phyloP scores from a whole-genome alignment of 1,284 basidiomycete species.

The Mycosarcoma maydis region DNA sequence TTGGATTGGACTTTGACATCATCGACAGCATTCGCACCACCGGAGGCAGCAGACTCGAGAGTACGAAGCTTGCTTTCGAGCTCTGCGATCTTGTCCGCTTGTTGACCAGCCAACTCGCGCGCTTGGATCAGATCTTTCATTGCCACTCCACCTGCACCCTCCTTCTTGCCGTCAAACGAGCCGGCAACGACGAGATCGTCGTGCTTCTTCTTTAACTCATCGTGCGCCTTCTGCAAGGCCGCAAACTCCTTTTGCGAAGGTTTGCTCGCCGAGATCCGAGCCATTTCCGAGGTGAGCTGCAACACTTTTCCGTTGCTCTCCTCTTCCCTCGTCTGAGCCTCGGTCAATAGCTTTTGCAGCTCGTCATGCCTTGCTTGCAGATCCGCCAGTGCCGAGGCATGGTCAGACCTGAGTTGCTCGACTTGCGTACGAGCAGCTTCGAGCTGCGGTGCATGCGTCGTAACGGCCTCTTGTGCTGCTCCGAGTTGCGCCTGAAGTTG shows the following conservation, averaged over 20 bases:
- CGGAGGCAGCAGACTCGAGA: not conserved
- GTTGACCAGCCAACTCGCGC: conserved; percentile 6
- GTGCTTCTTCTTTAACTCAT: conserved; percentile 40
- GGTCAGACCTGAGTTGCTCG: conserved; percentile 23
- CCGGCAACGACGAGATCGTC: conserved; percentile 13
- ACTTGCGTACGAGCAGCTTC: conserved; percentile 17
- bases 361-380: conserved; percentile 20
- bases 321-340: conserved; percentile 17
- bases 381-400: conserved; percentile 18
- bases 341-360: conserved; percentile 9
- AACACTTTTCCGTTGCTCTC: conserved; percentile 26
- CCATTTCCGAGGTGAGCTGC: conserved; percentile 37
- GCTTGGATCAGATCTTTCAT: conserved; percentile 34
- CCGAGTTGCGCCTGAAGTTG: conserved; percentile 13
- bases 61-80: conserved; percentile 13
- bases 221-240: conserved; percentile 28
- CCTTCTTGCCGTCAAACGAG: not conserved
- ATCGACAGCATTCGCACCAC: not conserved
- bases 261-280: conserved; percentile 22
- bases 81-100: conserved; percentile 15
- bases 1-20: conserved; percentile 4
- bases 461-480: conserved; percentile 9
- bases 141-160: not conserved
- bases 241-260: conserved; percentile 24
- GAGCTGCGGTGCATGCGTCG: conserved; percentile 14